Evolutionary conservation across 208 protist genomes (phyloP).

Genomic region (Tritrichomonas musculus): DNA sequence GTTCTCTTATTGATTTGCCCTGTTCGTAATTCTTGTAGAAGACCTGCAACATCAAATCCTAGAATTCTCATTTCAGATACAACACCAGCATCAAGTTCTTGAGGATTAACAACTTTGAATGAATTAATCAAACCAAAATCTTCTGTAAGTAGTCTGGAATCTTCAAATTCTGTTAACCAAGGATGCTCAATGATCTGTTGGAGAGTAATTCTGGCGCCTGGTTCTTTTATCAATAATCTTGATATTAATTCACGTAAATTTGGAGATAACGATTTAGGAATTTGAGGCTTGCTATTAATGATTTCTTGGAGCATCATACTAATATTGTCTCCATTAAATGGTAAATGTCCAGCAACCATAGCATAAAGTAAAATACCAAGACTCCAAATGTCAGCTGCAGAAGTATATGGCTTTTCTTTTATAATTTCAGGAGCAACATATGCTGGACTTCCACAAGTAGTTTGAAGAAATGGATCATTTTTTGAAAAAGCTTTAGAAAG

Average conservation of each 20-base stretch:
- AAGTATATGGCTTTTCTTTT: not conserved
- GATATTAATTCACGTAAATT: not conserved
- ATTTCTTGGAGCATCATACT: not conserved
- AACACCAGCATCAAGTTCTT: too few species aligned
- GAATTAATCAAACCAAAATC: too few species aligned
- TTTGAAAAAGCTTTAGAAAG: not conserved
- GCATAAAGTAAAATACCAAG: not conserved
- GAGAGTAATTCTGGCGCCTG: not conserved
- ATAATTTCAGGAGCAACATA: slow-evolving; percentile 29
- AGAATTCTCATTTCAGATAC: too few species aligned
- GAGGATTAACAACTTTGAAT: too few species aligned
- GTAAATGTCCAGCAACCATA: not conserved
- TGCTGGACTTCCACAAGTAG: not conserved
- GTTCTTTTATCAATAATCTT: not conserved
- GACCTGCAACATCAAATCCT: too few species aligned
- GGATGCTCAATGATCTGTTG: not conserved
- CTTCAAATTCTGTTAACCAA: too few species aligned
- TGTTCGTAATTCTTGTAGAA: too few species aligned
- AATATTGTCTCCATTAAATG: not conserved
- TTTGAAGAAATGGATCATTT: not conserved
- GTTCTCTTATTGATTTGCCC: too few species aligned
- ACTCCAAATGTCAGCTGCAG: not conserved
- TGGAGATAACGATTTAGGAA: not conserved
- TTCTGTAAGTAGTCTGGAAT: too few species aligned
- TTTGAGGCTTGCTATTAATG: not conserved